These are phyloP conservation scores for Boletus sp. DNA, from an alignment of 768 basidiomycete species.

Conservation along the genomic window DNA sequence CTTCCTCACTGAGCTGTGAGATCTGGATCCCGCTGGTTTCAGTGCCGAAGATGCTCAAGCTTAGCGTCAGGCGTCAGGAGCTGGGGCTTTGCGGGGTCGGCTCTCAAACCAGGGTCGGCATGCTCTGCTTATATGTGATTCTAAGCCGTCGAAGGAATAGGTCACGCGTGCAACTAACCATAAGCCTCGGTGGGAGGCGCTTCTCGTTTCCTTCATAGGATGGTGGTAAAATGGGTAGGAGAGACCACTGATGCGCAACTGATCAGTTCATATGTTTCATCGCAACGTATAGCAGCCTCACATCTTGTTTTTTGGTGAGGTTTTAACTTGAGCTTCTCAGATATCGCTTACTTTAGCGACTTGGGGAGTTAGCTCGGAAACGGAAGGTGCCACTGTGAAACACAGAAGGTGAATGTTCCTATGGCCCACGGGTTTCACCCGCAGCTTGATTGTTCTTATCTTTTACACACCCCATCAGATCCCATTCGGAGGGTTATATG, in stretches of 20 bases:
- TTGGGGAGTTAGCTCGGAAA: slow-evolving; percentile 8
- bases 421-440: not conserved
- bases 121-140: slow-evolving; percentile 34
- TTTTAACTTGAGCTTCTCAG: slow-evolving; percentile 6
- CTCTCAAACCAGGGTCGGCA: slow-evolving; percentile 44
- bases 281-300: not conserved
- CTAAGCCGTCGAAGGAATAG: not conserved
- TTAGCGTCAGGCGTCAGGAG: slow-evolving; percentile 42
- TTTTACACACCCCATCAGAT: not conserved
- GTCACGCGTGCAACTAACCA: not conserved
- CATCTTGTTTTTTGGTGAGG: slow-evolving; percentile 1
- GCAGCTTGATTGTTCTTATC: too few relatives aligned
- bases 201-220: slow-evolving; percentile 48
- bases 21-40: slow-evolving; percentile 57
- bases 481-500: not conserved
- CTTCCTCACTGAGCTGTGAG: slow-evolving; percentile 49
- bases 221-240: slow-evolving; percentile 52
- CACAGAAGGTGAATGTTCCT: too few relatives aligned
- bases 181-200: slow-evolving; percentile 44
- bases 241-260: slow-evolving; percentile 27
- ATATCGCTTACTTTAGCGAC: slow-evolving; percentile 2
- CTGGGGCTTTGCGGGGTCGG: slow-evolving; percentile 51
- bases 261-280: not conserved
- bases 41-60: slow-evolving; percentile 46
- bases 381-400: slow-evolving; percentile 13